Evolutionary conservation across 768 basidiomycete genomes (phyloP).

Genomic region (Daedaleopsis sinensis): DNA sequence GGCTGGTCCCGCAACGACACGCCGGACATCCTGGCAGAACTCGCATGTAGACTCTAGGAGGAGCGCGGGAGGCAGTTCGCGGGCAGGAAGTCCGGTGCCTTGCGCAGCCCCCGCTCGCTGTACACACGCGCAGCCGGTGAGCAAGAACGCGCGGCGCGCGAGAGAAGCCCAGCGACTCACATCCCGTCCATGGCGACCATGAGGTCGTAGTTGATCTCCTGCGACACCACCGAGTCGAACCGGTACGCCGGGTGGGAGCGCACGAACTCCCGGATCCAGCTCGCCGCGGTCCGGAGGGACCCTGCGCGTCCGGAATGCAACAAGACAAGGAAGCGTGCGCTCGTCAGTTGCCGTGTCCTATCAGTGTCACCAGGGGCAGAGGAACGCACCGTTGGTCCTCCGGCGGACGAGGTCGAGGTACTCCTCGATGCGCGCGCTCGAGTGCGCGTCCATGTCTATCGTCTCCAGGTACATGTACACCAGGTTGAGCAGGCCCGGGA

Average conservation of each 20-base stretch:
- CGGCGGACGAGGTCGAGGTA: slow-evolving; percentile 81
- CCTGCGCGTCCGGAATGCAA: slow-evolving; percentile 47
- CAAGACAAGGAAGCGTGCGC: not conserved
- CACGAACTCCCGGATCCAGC: slow-evolving; percentile 94
- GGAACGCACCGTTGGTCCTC: slow-evolving; percentile 73
- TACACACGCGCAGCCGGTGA: not conserved
- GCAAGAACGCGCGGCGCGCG: not conserved
- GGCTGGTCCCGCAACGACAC: too few species aligned
- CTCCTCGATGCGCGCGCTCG: slow-evolving; percentile 62
- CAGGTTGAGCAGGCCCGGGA: slow-evolving; percentile 82
- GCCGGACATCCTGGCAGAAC: not conserved
- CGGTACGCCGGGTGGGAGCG: slow-evolving; percentile 90
- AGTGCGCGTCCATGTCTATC: slow-evolving; percentile 69
- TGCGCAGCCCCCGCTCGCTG: slow-evolving; percentile 71
- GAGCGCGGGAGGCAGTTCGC: not conserved
- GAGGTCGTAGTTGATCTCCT: slow-evolving; percentile 94
- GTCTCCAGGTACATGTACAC: slow-evolving; percentile 86
- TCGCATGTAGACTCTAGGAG: not conserved
- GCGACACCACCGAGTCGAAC: slow-evolving; percentile 87
- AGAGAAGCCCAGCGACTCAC: slow-evolving; percentile 48
- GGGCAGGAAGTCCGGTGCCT: slow-evolving; percentile 65
- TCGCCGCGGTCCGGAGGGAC: slow-evolving; percentile 80
- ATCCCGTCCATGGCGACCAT: slow-evolving; percentile 89
- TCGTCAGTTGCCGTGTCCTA: not conserved
- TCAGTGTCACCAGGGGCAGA: not conserved